Conservation (phyloP, 1,284 basidiomycete species). For the Afroboletus lepidellus region DNA sequence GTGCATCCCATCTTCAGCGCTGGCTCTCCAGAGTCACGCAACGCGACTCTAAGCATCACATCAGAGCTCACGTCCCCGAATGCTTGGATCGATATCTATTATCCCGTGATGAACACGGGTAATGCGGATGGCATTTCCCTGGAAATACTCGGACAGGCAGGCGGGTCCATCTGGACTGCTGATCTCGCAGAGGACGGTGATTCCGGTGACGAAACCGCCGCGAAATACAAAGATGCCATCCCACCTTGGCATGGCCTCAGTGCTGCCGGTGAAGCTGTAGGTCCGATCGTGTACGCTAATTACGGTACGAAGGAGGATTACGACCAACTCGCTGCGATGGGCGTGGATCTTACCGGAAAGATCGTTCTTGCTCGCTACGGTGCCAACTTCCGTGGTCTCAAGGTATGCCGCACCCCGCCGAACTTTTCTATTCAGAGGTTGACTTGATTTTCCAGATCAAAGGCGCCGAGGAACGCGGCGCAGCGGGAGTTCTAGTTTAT, state of each 20-base stretch:
- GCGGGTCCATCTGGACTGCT: conserved; percentile 64
- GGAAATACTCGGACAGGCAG: conserved; percentile 56
- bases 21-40: conserved; percentile 61
- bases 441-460: conserved; percentile 52
- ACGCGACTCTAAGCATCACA: conserved; percentile 57
- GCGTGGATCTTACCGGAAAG: conserved; percentile 75
- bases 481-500: conserved; percentile 76
- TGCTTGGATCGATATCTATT: conserved; percentile 83
- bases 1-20: conserved; percentile 60
- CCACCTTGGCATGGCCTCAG: conserved; percentile 74
- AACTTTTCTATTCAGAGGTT: background rate
- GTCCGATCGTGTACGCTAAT: conserved; percentile 77
- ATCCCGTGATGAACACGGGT: conserved; percentile 74
- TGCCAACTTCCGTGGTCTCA: conserved; percentile 78
- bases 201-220: conserved; percentile 59
- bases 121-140: conserved; percentile 60
- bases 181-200: conserved; percentile 70
- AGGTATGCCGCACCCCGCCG: conserved; percentile 40
- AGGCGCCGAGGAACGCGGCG: conserved; percentile 83
- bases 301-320: conserved; percentile 83
- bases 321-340: conserved; percentile 56
- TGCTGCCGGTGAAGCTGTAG: conserved; percentile 60
- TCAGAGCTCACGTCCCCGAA: conserved; percentile 45
- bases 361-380: conserved; percentile 89
- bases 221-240: conserved; percentile 54